These are phyloP conservation scores for Eucalyptus pauciflora DNA, from an alignment of 345 rosid genomes.

Conservation along the genomic window DNA sequence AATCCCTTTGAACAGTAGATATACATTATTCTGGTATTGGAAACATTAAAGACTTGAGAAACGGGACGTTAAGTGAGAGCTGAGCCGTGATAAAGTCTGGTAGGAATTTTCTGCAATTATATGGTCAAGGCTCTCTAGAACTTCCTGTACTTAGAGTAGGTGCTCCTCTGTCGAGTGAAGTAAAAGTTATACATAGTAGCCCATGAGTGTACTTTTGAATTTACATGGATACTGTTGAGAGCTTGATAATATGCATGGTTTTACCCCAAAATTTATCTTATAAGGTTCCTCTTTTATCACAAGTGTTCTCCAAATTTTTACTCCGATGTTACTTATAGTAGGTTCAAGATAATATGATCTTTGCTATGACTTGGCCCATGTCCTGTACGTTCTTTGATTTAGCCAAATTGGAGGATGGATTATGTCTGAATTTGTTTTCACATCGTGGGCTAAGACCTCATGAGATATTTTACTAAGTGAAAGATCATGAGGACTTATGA, in stretches of 20 bases:
- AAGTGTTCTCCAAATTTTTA: background rate
- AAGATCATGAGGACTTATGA: background rate
- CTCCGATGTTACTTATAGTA: background rate
- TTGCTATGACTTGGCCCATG: background rate
- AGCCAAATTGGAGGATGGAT: background rate
- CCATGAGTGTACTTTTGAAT: background rate
- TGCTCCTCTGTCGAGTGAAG: background rate
- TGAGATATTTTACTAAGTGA: background rate
- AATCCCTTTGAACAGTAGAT: background rate
- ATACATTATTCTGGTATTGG: background rate
- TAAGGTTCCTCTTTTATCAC: background rate
- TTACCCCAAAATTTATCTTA: background rate
- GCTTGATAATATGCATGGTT: background rate
- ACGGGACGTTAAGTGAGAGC: background rate
- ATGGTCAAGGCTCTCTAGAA: background rate
- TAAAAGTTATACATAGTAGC: background rate
- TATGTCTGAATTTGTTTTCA: background rate
- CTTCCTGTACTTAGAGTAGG: background rate
- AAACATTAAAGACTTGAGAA: background rate
- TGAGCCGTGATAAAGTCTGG: background rate
- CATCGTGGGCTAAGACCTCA: background rate
- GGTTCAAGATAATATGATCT: background rate
- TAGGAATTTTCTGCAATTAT: background rate
- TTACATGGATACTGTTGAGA: background rate
- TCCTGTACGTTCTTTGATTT: background rate